Conservation (phyloP, 768 basidiomycete genomes). For the Naganishia kalamii region DNA sequence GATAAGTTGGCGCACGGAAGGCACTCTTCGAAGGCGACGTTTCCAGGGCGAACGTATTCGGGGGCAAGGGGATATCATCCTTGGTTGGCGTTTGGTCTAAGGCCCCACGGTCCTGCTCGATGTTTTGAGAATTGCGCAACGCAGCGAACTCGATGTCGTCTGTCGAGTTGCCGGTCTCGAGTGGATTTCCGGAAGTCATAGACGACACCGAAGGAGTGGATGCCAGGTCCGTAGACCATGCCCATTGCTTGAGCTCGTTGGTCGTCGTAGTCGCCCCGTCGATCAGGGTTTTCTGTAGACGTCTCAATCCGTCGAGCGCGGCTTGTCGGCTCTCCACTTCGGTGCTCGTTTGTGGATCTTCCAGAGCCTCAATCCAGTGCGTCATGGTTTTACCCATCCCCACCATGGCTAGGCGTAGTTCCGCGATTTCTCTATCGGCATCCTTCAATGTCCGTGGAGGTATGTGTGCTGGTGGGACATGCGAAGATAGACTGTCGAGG, state of each 20-base stretch:
- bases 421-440: slow-evolving; percentile 42
- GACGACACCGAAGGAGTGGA: background rate
- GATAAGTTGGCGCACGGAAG: background rate
- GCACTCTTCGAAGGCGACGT: background rate
- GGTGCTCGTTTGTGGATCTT: background rate
- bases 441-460: slow-evolving; percentile 30
- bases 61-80: background rate
- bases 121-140: too few species aligned
- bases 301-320: slow-evolving; percentile 34
- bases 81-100: background rate
- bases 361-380: slow-evolving; percentile 32
- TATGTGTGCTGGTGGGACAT: slow-evolving; percentile 4
- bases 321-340: background rate
- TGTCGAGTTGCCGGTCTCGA: background rate
- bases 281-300: slow-evolving; percentile 34
- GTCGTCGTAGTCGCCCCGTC: slow-evolving; percentile 24
- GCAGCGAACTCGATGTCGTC: background rate
- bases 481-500: slow-evolving; percentile 23
- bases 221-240: slow-evolving; percentile 22
- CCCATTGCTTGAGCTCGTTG: slow-evolving; percentile 16
- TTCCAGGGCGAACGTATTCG: background rate
- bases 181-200: background rate
- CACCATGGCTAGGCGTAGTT: slow-evolving; percentile 41
- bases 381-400: slow-evolving; percentile 45
- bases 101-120: background rate